Evolutionary conservation across 495 filamentous ascomycete genomes (phyloP).

Genomic region (Aspergillus steynii): DNA sequence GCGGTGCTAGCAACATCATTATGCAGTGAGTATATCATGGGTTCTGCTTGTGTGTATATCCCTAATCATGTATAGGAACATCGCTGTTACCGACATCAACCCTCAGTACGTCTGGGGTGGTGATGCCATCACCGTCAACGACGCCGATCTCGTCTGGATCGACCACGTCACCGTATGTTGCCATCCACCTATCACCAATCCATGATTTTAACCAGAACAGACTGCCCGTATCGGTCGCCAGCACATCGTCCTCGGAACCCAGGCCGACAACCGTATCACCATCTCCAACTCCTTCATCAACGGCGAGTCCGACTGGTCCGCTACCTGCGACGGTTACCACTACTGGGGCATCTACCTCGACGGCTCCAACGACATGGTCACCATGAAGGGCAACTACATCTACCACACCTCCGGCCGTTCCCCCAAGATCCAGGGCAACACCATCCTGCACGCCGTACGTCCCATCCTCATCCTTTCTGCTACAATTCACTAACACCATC

Average conservation of each 20-base stretch:
- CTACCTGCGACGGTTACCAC: conserved; percentile 47
- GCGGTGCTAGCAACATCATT: conserved; percentile 46
- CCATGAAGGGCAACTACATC: conserved; percentile 50
- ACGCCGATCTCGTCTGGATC: conserved; percentile 47
- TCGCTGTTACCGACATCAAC: conserved; percentile 50
- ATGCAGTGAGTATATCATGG: conserved; percentile 28
- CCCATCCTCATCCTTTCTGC: too few species aligned
- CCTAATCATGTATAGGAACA: conserved; percentile 25
- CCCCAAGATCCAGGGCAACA: conserved; percentile 45
- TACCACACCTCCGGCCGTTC: conserved; percentile 44
- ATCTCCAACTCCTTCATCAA: conserved; percentile 50
- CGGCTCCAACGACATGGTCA: conserved; percentile 42
- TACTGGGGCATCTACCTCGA: conserved; percentile 50
- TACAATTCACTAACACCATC: too few species aligned
- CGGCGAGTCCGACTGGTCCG: conserved; percentile 40
- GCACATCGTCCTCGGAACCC: conserved; percentile 44
- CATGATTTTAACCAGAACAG: conserved; percentile 11
- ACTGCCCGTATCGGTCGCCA: conserved; percentile 48
- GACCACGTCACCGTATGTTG: conserved; percentile 44
- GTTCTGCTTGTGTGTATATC: too few species aligned
- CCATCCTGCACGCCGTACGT: conserved; percentile 37
- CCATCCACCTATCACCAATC: too few species aligned
- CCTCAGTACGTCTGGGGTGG: conserved; percentile 52
- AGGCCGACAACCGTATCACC: conserved; percentile 43
- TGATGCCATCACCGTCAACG: conserved; percentile 47